Base-by-base conservation (phyloP, 495 filamentous ascomycete species). In the Penicillium nucicola region DNA sequence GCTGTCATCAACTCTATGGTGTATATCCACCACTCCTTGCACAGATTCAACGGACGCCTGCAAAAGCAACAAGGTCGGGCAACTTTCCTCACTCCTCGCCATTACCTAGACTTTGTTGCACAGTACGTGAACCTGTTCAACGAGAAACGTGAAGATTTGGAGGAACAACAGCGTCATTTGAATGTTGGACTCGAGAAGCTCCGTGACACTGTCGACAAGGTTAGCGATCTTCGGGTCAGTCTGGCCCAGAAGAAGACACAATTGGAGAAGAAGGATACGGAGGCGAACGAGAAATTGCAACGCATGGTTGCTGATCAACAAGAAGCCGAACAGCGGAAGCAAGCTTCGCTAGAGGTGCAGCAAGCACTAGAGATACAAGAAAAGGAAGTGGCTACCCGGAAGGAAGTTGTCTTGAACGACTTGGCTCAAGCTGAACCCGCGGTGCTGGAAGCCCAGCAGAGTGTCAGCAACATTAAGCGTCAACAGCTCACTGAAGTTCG, bases 141-240 rank as follows among this genome's bases (percentile, higher is more conserved):
- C 52, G 95, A 99, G 67, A 99, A 99, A 76, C 87, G 93, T 0
- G 95, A 97, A 68, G 95, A 97, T 59, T 78, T 99, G 1, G 93
- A 99, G 71, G 93, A 99, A 61, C 95, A 99, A 64, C 93, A 99
- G 60, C 86, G 93, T 28, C 93, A 99, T 74, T 77, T 99, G 52
- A 97, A 99, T 64, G 89, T 97, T 52, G 93, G 93, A 71, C 79
- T 99, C 5, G 93, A 99, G 70, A 99, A 99, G 64, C 70, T 99
- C n/a, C 82, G 89, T 45, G 95, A 97, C 66, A 99, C 93, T 3
- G 92, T 99, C 23, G 92, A 96, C 70, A 99, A 97, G 74, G 93
- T 99, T 45, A 81, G 88, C 33, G 93, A 97, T 69, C 77, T 99
- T 30, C 83, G 92, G 50, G 83, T 76, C 50, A 97, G 90, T 66